A percentile compares a stretch with the other conserved stretches of the same genome.
Evolutionary conservation across 441 rosid species (phyloP).

Genomic region (Populus hybrid): DNA sequence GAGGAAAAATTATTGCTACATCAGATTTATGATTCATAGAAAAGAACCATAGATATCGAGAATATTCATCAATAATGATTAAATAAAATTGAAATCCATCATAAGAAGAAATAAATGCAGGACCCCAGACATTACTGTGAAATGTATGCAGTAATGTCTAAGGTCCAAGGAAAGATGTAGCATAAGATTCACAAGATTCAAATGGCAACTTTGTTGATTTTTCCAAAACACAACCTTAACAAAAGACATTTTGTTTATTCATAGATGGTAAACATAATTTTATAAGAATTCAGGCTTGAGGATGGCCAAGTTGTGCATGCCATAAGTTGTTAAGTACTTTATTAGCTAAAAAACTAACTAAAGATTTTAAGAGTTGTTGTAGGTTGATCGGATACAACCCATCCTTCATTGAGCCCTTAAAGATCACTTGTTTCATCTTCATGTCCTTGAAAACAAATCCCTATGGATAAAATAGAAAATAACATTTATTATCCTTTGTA

Average conservation of each 20-base stretch:
- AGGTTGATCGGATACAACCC: too few species aligned
- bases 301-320: background rate
- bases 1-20: too few species aligned
- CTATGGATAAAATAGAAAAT: background rate
- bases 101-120: too few species aligned
- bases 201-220: too few species aligned
- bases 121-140: accelerated
- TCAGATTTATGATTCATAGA: too few species aligned
- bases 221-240: background rate
- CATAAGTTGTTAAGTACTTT: background rate
- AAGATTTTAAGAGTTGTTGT: background rate
- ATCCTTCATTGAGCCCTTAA: background rate
- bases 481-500: background rate
- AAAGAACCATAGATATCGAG: too few species aligned
- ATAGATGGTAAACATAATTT: background rate
- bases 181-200: too few species aligned
- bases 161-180: too few species aligned
- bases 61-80: too few species aligned
- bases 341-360: background rate
- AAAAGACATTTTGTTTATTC: background rate
- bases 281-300: background rate
- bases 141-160: too few species aligned
- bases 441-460: background rate
- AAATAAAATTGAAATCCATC: too few species aligned
- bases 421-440: background rate